Evolutionary conservation across 805 yeast species (phyloP).

Genomic region (Ogataea allantospora): DNA sequence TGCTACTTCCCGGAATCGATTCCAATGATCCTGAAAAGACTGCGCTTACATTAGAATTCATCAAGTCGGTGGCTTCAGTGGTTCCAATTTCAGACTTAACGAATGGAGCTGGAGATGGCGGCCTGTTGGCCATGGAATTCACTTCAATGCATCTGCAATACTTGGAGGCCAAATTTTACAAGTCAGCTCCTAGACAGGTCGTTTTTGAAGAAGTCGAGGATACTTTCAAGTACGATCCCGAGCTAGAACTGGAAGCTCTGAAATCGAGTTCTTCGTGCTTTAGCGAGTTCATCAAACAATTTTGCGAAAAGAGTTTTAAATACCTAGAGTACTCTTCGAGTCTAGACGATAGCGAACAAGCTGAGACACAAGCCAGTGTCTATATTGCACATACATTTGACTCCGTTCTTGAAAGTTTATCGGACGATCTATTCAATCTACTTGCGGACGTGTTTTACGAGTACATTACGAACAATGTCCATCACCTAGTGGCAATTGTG

Average conservation of each 20-base stretch:
- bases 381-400: constrained; percentile 40
- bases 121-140: constrained; percentile 47
- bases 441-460: constrained; percentile 50
- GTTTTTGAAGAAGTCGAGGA: constrained; percentile 25
- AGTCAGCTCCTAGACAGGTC: constrained; percentile 26
- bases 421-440: constrained; percentile 50
- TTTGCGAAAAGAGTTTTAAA: constrained; percentile 57
- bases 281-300: constrained; percentile 52
- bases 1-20: constrained; percentile 80
- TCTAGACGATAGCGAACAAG: constrained; percentile 46
- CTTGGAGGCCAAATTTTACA: constrained; percentile 45
- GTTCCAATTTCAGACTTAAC: constrained; percentile 69
- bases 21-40: constrained; percentile 81
- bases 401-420: constrained; percentile 55
- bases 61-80: constrained; percentile 67
- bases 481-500: constrained; percentile 60
- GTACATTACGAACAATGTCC: constrained; percentile 58
- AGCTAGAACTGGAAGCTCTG: constrained; percentile 53
- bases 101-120: constrained; percentile 41
- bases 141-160: constrained; percentile 62
- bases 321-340: constrained; percentile 71
- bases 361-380: constrained; percentile 48
- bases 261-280: constrained; percentile 74
- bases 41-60: constrained; percentile 60
- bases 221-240: constrained; percentile 41